phyloP scores from a whole-genome alignment of 805 yeast species.

The Huiozyma sinensis region DNA sequence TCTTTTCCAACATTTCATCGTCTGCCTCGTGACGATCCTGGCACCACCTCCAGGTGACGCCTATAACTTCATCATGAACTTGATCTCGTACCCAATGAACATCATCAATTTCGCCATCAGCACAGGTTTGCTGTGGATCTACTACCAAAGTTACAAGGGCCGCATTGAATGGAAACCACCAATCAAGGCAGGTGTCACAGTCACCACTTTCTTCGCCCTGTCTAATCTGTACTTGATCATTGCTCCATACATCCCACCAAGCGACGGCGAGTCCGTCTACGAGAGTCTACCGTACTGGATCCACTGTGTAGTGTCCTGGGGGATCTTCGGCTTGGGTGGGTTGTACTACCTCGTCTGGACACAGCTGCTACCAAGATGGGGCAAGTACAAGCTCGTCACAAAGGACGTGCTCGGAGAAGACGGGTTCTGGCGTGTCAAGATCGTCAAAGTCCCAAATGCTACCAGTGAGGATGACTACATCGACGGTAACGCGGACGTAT shows the following conservation, averaged over 20 bases:
- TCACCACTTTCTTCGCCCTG: slow-evolving; percentile 50
- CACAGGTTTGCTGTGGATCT: slow-evolving; percentile 45
- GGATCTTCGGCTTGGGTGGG: slow-evolving; percentile 54
- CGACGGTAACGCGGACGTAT: background rate
- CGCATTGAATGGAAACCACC: slow-evolving; percentile 58
- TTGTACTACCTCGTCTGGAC: slow-evolving; percentile 61
- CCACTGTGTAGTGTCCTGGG: slow-evolving; percentile 78
- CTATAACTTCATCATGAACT: slow-evolving; percentile 66
- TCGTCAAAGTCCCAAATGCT: slow-evolving; percentile 24
- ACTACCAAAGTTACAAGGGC: slow-evolving; percentile 42
- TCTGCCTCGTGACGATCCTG: slow-evolving; percentile 59
- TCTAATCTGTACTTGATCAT: slow-evolving; percentile 57
- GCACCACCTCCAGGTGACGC: slow-evolving; percentile 88
- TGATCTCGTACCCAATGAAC: slow-evolving; percentile 73
- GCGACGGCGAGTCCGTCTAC: slow-evolving; percentile 56
- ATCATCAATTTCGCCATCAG: slow-evolving; percentile 61
- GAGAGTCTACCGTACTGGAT: slow-evolving; percentile 62
- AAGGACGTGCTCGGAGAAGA: slow-evolving; percentile 52
- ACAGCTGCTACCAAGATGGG: slow-evolving; percentile 42
- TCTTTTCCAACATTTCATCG: slow-evolving; percentile 63
- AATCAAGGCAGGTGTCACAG: slow-evolving; percentile 53
- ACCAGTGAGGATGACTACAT: slow-evolving; percentile 1
- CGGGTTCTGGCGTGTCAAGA: slow-evolving; percentile 62
- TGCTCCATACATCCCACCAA: slow-evolving; percentile 75
- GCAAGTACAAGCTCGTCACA: slow-evolving; percentile 41